Base-by-base conservation (phyloP, 257 asterid genomes). In the Schizonepeta tenuifolia region DNA sequence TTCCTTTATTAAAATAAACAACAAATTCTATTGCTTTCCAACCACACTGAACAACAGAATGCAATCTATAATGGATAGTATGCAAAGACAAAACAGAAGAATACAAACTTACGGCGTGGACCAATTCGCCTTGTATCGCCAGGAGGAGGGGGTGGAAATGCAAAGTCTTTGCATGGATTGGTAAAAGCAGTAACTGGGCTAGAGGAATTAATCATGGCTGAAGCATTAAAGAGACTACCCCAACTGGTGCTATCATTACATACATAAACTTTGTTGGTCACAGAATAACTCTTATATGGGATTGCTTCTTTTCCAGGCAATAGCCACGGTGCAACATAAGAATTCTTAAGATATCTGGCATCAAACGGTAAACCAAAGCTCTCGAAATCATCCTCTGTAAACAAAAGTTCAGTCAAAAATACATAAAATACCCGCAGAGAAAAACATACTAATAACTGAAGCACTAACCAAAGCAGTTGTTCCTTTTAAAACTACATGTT, bases 71-170 rank as follows among this genome's bases (percentile, higher is more conserved):
- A 69, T 33, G 70, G 33, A 24, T 57, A 43, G 77, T 46, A 61
- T 41, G 33, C 50, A 41, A 78, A 57, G 6, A 41, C 20, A 24
- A 69, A 44, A 67, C 47, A 33, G 50, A 63, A 67, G 70, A 67
- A 57, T 67, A 66, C 31, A 67, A 77, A 90, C 98, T 86, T 87
- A 95, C 99, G 95, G 33, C 99, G 93, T 61, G 99, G 99, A 66
- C 99, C 99, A 71, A 79, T 78, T 47, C 96, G 89, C 81, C 91
- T 88, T 35, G 76, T 59, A 72, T 69, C 82, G 70, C 92, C 87
- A 20, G 97, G 92, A 71, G 98, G 97, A 35, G 97, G 96, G 81
- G 97, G 94, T 21, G 97, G 90, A 63, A 87, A 88, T 67, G 92
- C 91, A 69, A 95, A 90, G 72, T 51, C 77, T 73, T 83, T 82